Base-by-base conservation (phyloP, 2,329 filamentous ascomycete genomes). In the Beauveria pseudobassiana region DNA sequence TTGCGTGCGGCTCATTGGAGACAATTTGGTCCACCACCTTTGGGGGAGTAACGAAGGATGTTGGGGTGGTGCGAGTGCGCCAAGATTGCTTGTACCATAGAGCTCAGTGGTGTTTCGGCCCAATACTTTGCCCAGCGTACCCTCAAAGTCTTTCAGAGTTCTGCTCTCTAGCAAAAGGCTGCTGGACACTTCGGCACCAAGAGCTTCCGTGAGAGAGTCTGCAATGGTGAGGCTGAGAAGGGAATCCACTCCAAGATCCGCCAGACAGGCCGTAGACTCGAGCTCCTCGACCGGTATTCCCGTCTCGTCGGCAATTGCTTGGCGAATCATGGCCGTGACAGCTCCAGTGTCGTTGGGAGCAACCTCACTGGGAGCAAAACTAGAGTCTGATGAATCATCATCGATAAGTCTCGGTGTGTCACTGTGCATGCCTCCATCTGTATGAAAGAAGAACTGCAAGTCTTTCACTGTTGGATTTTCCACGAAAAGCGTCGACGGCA, bases 1-100 rank as follows among this genome's bases (percentile, higher is more conserved):
- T 67, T 16, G 66, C 67, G 18, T 65, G 62, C 4, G 67, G 67
- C 46, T 14, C 22, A 18, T 18, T 28, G 7, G 46, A 26, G 7
- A 49, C 46, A 22, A 56, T 45, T n/a, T 24, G 38, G 53, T 56
- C 53, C 22, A 43, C 42, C 26, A 20, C 12, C 16, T 16, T 30
- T 51, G 49, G 24, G 4, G n/a, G 20, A 10, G 20, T n/a, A n/a
- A 30, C n/a, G 1, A 38, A 20, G 28, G 22, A n/a, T 49, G 6
- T 28, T 16, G 24, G 14, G 46, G 24, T 9, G 22, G 24, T 9
- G 22, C 30, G 16, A 49, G 24, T 5, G 24, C 22, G 46, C 24
- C 46, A 28, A 49, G 8, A 16, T 28, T 5, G 46, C 24, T 28
- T 9, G 16, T 28, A 16, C 24, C 46, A 49, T 10, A n/a, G 46